phyloP scores from a whole-genome alignment of 768 basidiomycete species.

The Rossbeevera mucosa region DNA sequence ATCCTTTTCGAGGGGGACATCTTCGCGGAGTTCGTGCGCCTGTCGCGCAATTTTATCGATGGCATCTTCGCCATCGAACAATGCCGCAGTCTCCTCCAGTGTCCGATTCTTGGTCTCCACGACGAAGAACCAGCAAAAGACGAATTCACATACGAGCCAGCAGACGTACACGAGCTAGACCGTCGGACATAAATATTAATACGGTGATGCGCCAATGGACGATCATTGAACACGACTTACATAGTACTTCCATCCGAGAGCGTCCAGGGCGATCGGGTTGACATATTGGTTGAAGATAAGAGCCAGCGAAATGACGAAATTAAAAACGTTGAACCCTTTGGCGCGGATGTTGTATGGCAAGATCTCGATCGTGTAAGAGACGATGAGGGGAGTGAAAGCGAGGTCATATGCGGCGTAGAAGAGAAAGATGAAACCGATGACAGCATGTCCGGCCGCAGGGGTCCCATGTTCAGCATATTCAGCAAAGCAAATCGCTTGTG shows the following conservation, averaged over 20 bases:
- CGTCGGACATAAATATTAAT: neutral
- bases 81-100: conserved; percentile 75
- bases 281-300: conserved; percentile 89
- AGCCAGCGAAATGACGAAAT: conserved; percentile 69
- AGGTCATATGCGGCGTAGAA: conserved; percentile 77
- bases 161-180: conserved; percentile 59
- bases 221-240: conserved; percentile 28
- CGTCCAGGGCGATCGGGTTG: conserved; percentile 71
- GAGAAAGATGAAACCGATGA: conserved; percentile 82
- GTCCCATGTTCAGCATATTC: conserved; percentile 43
- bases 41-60: conserved; percentile 32
- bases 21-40: conserved; percentile 18
- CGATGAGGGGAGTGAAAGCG: conserved; percentile 82
- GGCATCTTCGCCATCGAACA: conserved; percentile 70
- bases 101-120: conserved; percentile 70
- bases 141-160: conserved; percentile 64
- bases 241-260: conserved; percentile 74
- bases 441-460: conserved; percentile 53
- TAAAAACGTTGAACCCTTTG: conserved; percentile 82
- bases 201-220: neutral
- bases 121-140: conserved; percentile 63
- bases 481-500: conserved; percentile 66
- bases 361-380: conserved; percentile 87
- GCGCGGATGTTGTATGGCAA: conserved; percentile 78
- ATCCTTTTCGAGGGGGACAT: conserved; percentile 18